Evolutionary conservation across 2,329 filamentous ascomycete species (phyloP).

Genomic region (Gnomoniopsis sp.): DNA sequence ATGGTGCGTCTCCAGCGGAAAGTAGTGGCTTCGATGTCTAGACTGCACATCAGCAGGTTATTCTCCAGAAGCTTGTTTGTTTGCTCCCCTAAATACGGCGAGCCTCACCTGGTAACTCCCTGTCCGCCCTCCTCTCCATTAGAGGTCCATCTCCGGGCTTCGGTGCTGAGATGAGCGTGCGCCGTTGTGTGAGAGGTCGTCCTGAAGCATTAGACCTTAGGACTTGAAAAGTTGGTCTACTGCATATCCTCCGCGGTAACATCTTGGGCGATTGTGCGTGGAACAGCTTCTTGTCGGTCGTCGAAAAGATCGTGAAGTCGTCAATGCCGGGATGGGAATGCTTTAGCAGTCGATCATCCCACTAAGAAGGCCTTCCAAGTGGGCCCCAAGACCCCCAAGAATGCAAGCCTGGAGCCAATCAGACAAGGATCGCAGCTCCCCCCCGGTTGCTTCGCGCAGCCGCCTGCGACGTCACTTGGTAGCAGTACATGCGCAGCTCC

Average conservation of each 20-base stretch:
- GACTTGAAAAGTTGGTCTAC: slow-evolving; percentile 9
- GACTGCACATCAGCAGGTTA: neutral
- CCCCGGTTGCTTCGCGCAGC: neutral
- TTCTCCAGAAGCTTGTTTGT: neutral
- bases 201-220: neutral
- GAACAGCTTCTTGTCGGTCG: neutral
- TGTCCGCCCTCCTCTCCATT: slow-evolving; percentile 62
- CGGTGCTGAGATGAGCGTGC: slow-evolving; percentile 53
- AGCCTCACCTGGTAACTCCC: slow-evolving; percentile 60
- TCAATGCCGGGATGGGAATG: neutral
- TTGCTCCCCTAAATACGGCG: neutral
- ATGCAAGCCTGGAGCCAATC: neutral
- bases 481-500: neutral
- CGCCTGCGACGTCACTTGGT: neutral
- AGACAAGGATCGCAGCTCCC: neutral
- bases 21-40: slow-evolving; percentile 39
- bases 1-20: slow-evolving; percentile 70
- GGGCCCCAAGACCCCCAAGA: neutral
- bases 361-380: neutral
- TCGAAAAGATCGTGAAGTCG: neutral
- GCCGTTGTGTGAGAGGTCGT: slow-evolving; percentile 29
- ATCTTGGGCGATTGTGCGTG: slow-evolving; percentile 8
- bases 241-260: slow-evolving; percentile 16
- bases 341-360: slow-evolving; percentile 14
- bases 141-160: slow-evolving; percentile 59